Evolutionary conservation across 2,329 filamentous ascomycete species (phyloP), one percentile per base, ranked within the genome.

Genomic region (Alternaria alternata): DNA sequence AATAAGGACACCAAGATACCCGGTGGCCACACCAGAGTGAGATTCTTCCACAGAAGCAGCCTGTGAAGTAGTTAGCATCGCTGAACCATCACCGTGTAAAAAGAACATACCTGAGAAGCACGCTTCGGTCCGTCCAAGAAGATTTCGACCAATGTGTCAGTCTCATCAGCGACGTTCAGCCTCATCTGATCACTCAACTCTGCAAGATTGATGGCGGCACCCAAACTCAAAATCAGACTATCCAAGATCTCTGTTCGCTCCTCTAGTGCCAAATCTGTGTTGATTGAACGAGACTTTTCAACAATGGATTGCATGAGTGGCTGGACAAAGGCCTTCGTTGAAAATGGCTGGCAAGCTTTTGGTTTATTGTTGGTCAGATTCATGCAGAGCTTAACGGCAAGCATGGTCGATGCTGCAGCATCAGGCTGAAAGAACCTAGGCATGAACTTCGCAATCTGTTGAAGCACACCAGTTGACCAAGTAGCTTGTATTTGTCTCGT

Each of bases 341-440:
- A 85, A 69, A 96, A 93, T 3, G 87, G 81, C 30, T 87, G 85
- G 41, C 91, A 93, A 12, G 92, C 88, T 14, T 83, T 81, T 0
- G 86, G 80, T 62, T 91, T 91, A 68, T 93, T 92, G 80, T 97
- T 97, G 8, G 93, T 95, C 51, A 94, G 85, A 70, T 96, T 96
- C 64, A 97, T 85, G 36, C 92, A 89, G 4, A 97, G 84, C 57
- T 91, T 88, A 47, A 94, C 81, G 28, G 87, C 79, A 18, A 88
- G 77, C 75, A 81, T 72, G 18, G 68, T 68, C 28, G 67, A 69
- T 8, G 67, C 61, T 48, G 61, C 24, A 11, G 51, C 62, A 4
- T 59, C 63, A 24, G 58, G 54, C 20, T 65, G 47, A 34, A 78
- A 73, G 42, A 78, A 70, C 24, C 67, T 52, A 12, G 78, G 69